Percentiles rank a stretch among this genome's conserved stretches.
These are phyloP conservation scores for Yamadazyma dendronema DNA, from an alignment of 1,139 yeast genomes.

Conservation along the genomic window DNA sequence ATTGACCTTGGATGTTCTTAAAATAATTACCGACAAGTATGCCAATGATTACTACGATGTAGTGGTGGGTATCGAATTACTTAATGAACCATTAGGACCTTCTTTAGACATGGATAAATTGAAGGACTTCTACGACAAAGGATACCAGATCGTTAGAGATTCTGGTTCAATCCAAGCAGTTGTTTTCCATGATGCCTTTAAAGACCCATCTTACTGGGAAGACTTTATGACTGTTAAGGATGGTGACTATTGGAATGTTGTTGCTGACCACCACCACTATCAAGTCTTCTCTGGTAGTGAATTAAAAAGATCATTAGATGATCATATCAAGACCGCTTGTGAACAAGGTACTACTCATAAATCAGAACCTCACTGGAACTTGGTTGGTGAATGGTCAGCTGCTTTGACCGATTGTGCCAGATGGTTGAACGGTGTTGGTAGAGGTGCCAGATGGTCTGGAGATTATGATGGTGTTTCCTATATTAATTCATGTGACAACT, in stretches of 20 bases:
- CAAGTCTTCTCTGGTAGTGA: conserved; percentile 75
- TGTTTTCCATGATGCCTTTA: conserved; percentile 75
- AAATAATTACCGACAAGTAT: conserved; percentile 53
- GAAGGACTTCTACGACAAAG: conserved; percentile 53
- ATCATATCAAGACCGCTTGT: conserved; percentile 66
- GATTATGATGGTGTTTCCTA: conserved; percentile 49
- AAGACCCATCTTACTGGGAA: conserved; percentile 59
- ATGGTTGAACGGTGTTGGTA: conserved; percentile 90
- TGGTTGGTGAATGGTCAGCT: conserved; percentile 91
- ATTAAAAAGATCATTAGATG: conserved; percentile 53
- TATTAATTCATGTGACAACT: conserved; percentile 65
- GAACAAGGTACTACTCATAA: conserved; percentile 51
- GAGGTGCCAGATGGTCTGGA: conserved; percentile 85
- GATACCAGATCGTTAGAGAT: conserved; percentile 53
- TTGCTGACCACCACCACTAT: conserved; percentile 89
- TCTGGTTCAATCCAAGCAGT: conserved; percentile 51
- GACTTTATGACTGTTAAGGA: conserved; percentile 35
- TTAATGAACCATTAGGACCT: conserved; percentile 89
- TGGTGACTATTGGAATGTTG: conserved; percentile 57
- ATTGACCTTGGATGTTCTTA: conserved; percentile 51
- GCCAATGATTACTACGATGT: conserved; percentile 69
- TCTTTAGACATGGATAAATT: conserved; percentile 56
- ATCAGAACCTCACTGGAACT: conserved; percentile 67
- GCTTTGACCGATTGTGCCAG: conserved; percentile 91
- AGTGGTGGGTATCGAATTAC: conserved; percentile 77